Evolutionary conservation across 2,329 filamentous ascomycete species (phyloP), one percentile per base, ranked within the genome.

Genomic region (Cladosporium sp.): DNA sequence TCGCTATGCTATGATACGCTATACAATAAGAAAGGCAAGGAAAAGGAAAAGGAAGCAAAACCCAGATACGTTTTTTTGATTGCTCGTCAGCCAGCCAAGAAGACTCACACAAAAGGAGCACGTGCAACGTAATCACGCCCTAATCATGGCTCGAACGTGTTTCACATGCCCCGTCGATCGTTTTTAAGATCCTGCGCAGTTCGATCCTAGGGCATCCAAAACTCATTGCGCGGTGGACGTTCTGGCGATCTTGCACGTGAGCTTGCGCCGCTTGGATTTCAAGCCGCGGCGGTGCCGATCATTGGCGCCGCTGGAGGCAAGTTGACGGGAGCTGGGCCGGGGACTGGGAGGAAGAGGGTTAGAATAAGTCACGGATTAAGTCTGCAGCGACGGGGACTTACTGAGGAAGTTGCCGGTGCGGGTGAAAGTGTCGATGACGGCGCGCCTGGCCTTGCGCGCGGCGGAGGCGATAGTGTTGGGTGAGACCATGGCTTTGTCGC

Each of bases 401-500:
- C 55, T 33, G 6, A 57, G 31, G 55, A 35, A 37, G 55, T 57
- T 57, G 12, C 29, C 55, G 3, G 55, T 33, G 33, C 55, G 55
- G 11, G 33, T 12, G 16, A 57, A 57, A 18, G 33, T 18, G 23
- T 18, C 10, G 23, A n/a, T 21, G 3, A 46, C n/a, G 3, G 37
- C 40, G 33, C 56, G 56, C 23, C 5, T 44, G 35, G 12, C 21
- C 56, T 44, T 44, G 33, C 21, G 21, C 2, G 56, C 33, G 14
- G 55, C n/a, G 33, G 56, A 23, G 14, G 56, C 23, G 8, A 62
- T 62, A 14, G 29, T 37, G 33, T 62, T 62, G 21, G 60, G 60
- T 31, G 60, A 62, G 14, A 62, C 60, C 46, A 53, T 53, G n/a
- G 49, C 60, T 23, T 53, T 33, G 46, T 28, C 60, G 7, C 46